A percentile compares a stretch with the other conserved stretches of the same genome.
Evolutionary conservation across 495 filamentous ascomycete species (phyloP).

Genomic region (Penicillium flavigenum): DNA sequence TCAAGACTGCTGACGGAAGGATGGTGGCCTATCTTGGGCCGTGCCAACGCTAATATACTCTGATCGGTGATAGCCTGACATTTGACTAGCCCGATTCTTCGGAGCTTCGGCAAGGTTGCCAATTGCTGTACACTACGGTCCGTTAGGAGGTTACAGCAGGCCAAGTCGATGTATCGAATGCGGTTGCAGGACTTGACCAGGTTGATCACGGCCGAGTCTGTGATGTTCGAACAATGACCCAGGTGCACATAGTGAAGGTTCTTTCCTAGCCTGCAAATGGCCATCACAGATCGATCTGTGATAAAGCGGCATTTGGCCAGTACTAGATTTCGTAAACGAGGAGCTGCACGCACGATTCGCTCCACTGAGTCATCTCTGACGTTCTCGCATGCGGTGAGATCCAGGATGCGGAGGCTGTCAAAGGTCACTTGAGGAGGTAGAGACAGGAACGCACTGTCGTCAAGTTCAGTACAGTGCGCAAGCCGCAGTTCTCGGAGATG

Average conservation of each 20-base stretch:
- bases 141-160: slow-evolving; percentile 88
- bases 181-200: slow-evolving; percentile 85
- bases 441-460: slow-evolving; percentile 80
- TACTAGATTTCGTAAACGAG: slow-evolving; percentile 86
- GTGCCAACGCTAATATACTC: slow-evolving; percentile 81
- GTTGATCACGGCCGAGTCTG: slow-evolving; percentile 77
- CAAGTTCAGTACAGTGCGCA: slow-evolving; percentile 76
- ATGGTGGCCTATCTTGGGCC: slow-evolving; percentile 51
- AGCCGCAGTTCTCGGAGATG: slow-evolving; percentile 87
- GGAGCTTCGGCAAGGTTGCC: slow-evolving; percentile 84
- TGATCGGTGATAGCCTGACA: slow-evolving; percentile 84
- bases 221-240: slow-evolving; percentile 89
- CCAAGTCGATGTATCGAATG: slow-evolving; percentile 95
- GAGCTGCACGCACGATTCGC: slow-evolving; percentile 80
- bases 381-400: slow-evolving; percentile 81
- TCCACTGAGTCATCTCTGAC: slow-evolving; percentile 84
- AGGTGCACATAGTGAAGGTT: slow-evolving; percentile 96
- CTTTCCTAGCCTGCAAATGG: slow-evolving; percentile 87
- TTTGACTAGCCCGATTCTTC: slow-evolving; percentile 93
- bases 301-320: slow-evolving; percentile 91
- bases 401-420: slow-evolving; percentile 88
- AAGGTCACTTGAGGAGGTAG: slow-evolving; percentile 64
- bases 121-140: slow-evolving; percentile 83
- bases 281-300: slow-evolving; percentile 82
- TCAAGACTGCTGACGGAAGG: slow-evolving; percentile 66